phyloP scores from a whole-genome alignment of 345 rosid species.

The Rhodomyrtus tomentosa region DNA sequence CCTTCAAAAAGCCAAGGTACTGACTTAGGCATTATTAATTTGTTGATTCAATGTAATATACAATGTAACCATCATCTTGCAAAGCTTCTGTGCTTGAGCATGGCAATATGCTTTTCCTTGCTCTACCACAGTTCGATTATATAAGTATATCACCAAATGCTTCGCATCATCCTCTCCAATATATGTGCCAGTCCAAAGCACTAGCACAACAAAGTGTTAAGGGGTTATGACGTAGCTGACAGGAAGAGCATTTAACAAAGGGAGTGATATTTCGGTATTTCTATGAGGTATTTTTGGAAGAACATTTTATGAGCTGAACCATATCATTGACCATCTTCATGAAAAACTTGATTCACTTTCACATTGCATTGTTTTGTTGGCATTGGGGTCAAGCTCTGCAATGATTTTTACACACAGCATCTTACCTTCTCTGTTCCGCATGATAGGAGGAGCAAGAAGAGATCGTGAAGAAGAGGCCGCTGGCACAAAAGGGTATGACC shows the following conservation, averaged over 20 bases:
- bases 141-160: not conserved
- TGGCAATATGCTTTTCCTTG: not conserved
- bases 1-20: slow-evolving; percentile 57
- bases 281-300: not conserved
- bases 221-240: not conserved
- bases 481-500: slow-evolving; percentile 36
- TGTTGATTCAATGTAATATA: not conserved
- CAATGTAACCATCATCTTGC: not conserved
- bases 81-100: not conserved
- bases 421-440: not conserved
- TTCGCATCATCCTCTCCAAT: not conserved
- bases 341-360: not conserved
- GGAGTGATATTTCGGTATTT: not conserved
- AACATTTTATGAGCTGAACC: not conserved
- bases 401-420: not conserved
- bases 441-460: slow-evolving; percentile 61
- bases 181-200: not conserved
- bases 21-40: not conserved
- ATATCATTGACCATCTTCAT: not conserved
- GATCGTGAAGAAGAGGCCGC: slow-evolving; percentile 27
- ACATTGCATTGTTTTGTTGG: not conserved
- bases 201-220: not conserved
- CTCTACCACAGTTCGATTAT: not conserved
- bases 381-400: not conserved
- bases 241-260: not conserved